Conservation (phyloP, 192 early-diverging fungal genomes). For the Gryganskiella cystojenkinii region DNA sequence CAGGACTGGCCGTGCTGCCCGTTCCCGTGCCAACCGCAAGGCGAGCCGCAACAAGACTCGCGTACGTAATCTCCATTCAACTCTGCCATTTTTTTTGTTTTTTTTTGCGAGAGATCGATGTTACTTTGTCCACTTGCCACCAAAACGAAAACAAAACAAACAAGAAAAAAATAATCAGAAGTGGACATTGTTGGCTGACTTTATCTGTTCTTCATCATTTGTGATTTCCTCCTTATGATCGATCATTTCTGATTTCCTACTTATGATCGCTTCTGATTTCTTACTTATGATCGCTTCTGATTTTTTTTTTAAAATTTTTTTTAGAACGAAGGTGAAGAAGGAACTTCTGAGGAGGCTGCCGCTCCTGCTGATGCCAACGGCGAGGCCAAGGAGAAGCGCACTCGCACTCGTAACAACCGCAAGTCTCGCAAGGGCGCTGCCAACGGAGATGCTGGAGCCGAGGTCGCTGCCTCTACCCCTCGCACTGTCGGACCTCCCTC, state of each 20-base stretch:
- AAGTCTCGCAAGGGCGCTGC: conserved; percentile 32
- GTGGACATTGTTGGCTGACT: no score
- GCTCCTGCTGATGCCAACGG: conserved; percentile 42
- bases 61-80: conserved; percentile 11
- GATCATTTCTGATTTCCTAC: no score
- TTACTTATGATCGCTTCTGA: not conserved
- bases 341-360: conserved; percentile 23
- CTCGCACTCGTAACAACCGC: conserved; percentile 29
- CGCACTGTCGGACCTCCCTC: conserved; percentile 63
- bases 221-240: no score
- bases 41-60: conserved; percentile 31
- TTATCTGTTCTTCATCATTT: no score
- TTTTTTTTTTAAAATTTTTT: not conserved
- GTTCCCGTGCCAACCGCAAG: conserved; percentile 51
- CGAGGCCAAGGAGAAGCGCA: conserved; percentile 38
- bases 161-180: no score
- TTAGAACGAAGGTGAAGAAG: conserved; percentile 52
- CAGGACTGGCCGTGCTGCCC: conserved; percentile 53
- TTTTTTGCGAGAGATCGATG: not conserved
- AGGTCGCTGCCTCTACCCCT: conserved; percentile 42
- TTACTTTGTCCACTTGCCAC: no score
- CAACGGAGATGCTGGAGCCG: conserved; percentile 43
- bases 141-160: no score
- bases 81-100: not conserved
- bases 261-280: no score